These are phyloP conservation scores for Tolypocladium album DNA, from an alignment of 2,329 filamentous ascomycete species.

Conservation along the genomic window DNA sequence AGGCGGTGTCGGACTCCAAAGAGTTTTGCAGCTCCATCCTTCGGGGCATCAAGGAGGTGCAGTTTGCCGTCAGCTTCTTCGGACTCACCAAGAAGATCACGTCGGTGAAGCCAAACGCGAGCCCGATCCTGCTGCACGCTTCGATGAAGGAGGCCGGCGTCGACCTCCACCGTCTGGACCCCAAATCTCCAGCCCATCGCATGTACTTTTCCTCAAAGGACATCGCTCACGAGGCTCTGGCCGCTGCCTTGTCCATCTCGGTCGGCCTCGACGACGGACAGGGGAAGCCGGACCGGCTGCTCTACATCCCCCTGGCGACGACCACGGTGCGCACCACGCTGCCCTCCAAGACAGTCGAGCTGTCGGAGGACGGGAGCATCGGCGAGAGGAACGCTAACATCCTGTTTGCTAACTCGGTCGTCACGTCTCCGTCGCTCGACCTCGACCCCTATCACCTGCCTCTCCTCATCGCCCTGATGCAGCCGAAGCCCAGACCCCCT, in stretches of 20 bases:
- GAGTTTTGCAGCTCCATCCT: slow-evolving; percentile 86
- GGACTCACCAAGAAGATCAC: slow-evolving; percentile 74
- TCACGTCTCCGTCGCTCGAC: slow-evolving; percentile 91
- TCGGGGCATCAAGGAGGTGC: slow-evolving; percentile 88
- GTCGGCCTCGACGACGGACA: slow-evolving; percentile 86
- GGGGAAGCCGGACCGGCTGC: slow-evolving; percentile 71
- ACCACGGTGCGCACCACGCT: slow-evolving; percentile 90
- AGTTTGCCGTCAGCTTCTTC: slow-evolving; percentile 87
- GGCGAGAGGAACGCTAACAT: slow-evolving; percentile 93
- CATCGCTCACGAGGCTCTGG: slow-evolving; percentile 86
- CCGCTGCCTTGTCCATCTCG: slow-evolving; percentile 86
- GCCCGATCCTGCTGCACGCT: slow-evolving; percentile 71
- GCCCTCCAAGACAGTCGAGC: slow-evolving; percentile 85
- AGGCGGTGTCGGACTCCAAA: slow-evolving; percentile 82
- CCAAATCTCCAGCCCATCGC: slow-evolving; percentile 84
- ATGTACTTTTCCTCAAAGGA: slow-evolving; percentile 97
- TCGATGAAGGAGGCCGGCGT: slow-evolving; percentile 96
- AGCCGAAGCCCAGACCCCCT: slow-evolving; percentile 33
- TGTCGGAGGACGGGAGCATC: slow-evolving; percentile 57
- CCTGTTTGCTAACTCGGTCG: slow-evolving; percentile 87
- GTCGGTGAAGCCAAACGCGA: slow-evolving; percentile 52
- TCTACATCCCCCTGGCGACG: slow-evolving; percentile 96
- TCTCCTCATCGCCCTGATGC: slow-evolving; percentile 66
- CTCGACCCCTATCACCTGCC: slow-evolving; percentile 87
- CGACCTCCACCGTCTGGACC: slow-evolving; percentile 83